These are phyloP conservation scores for Saccharomycopsis hybrid DNA, from an alignment of 1,139 yeast species.

Conservation along the genomic window DNA sequence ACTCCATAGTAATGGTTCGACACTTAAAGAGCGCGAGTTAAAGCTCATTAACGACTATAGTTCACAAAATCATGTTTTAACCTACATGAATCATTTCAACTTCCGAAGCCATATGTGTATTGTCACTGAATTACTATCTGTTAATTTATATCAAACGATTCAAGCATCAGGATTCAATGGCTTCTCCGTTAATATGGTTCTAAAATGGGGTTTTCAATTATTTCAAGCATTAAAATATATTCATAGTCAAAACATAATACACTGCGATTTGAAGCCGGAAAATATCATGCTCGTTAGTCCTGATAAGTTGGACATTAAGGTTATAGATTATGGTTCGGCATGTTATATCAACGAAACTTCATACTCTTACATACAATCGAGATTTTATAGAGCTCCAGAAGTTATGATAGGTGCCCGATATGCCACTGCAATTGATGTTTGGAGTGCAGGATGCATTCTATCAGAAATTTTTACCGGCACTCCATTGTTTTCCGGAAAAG, in stretches of 20 bases:
- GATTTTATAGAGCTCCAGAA: constrained; percentile 72
- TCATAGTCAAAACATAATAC: constrained; percentile 54
- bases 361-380: constrained; percentile 56
- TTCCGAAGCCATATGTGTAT: constrained; percentile 83
- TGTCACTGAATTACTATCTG: constrained; percentile 63
- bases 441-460: constrained; percentile 72
- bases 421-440: constrained; percentile 62
- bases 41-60: constrained; percentile 18
- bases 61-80: constrained; percentile 39
- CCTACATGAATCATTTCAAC: constrained; percentile 64
- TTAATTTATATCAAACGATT: constrained; percentile 61
- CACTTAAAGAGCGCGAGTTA: background rate
- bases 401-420: constrained; percentile 76
- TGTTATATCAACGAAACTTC: constrained; percentile 41
- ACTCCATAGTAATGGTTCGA: background rate
- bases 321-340: constrained; percentile 66
- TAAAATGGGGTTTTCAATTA: constrained; percentile 47
- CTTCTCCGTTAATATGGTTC: constrained; percentile 44
- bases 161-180: constrained; percentile 61
- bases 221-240: constrained; percentile 55
- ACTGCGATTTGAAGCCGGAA: constrained; percentile 76
- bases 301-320: constrained; percentile 36
- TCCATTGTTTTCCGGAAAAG: constrained; percentile 66
- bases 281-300: constrained; percentile 49
- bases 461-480: constrained; percentile 60